phyloP scores from a whole-genome alignment of 2,329 filamentous ascomycete species.

The Thielaviopsis punctulata region DNA sequence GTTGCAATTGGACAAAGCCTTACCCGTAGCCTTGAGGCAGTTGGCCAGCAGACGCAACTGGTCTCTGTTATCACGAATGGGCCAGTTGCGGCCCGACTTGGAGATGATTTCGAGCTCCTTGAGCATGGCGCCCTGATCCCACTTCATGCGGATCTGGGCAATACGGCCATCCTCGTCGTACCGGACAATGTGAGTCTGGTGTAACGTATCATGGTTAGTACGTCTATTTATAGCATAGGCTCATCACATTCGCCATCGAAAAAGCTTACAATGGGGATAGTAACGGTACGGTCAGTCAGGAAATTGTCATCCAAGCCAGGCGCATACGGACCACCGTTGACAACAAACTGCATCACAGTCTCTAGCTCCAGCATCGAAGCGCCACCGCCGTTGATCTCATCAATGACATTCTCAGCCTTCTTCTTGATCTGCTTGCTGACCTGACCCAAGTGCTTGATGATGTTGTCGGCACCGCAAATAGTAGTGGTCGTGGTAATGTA shows the following conservation, averaged over 20 bases:
- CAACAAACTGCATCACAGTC: constrained; percentile 65
- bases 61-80: constrained; percentile 72
- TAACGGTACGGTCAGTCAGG: constrained; percentile 62
- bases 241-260: not conserved
- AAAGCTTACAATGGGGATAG: constrained; percentile 57
- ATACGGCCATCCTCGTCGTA: constrained; percentile 69
- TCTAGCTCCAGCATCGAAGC: constrained; percentile 70
- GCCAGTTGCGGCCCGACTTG: constrained; percentile 80
- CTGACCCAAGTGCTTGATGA: constrained; percentile 64
- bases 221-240: not conserved
- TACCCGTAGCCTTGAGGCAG: constrained; percentile 34
- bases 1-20: constrained; percentile 11
- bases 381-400: constrained; percentile 53
- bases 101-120: constrained; percentile 92
- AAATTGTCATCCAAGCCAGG: constrained; percentile 91
- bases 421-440: constrained; percentile 63
- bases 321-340: constrained; percentile 69
- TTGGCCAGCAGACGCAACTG: constrained; percentile 61
- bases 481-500: constrained; percentile 81
- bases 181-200: constrained; percentile 69
- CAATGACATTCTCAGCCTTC: constrained; percentile 63
- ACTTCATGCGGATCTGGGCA: constrained; percentile 70
- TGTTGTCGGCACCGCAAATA: constrained; percentile 51
- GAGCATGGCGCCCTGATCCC: constrained; percentile 87
- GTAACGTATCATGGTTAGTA: not conserved